Evolutionary conservation across 164 flowering plant species (phyloP), one percentile per base, ranked within the genome.

Genomic region (Vitis amurensis): DNA sequence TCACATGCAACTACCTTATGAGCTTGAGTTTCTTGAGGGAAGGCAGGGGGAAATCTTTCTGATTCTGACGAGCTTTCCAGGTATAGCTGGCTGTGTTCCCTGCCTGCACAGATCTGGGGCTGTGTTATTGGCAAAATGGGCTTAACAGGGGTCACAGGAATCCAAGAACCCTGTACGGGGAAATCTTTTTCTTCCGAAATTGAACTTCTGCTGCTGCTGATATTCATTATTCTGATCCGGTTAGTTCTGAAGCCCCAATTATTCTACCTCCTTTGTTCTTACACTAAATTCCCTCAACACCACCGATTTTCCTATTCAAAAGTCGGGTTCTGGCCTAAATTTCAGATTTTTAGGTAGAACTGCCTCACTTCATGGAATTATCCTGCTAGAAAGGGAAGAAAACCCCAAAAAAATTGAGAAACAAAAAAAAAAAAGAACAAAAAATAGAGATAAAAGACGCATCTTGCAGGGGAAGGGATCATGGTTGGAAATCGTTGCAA

Each of bases 81-180:
- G 9, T 12, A 29, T 17, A 14, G 61, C 59, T 77, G 74, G 56
- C 67, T 68, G 10, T 50, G 68, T 64, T 68, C 73, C n/a, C 11
- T 30, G 7, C 68, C 60, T 11, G 44, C 67, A 50, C 73, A 63
- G 74, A 76, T 73, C 77, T 37, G 6, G 7, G 55, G 73, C 13
- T 29, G 61, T 52, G 61, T 55, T 29, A 67, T 76, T 11, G 73
- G 57, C 0, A 70, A 59, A 55, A 50, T 68, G 50, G 86, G 86
- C 73, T 74, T 80, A 2, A 69, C 50, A 3, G 89, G 92, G 59
- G 87, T 83, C 14, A 16, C 48, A 0, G 93, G 86, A 69, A 74
- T 63, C 87, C 87, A 84, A 2, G 86, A 72, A 59, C 75, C 66
- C 16, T 69, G 65, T 60, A 59, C 61, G 70, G 68, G 68, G 9